Evolutionary conservation across 306 rosid genomes (phyloP).

Genomic region (Boehmeria nivea): DNA sequence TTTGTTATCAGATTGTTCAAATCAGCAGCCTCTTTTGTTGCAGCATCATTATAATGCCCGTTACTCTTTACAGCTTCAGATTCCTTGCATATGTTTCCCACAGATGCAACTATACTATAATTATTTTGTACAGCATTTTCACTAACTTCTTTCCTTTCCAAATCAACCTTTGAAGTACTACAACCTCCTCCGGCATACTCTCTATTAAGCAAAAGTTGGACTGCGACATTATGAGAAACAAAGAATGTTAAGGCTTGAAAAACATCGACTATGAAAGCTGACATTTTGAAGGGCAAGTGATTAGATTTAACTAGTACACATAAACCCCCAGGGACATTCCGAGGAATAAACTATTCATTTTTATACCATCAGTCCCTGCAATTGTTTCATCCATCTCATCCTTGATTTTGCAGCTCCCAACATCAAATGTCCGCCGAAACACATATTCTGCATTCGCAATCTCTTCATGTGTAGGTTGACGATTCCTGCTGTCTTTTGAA

Average conservation of each 20-base stretch:
- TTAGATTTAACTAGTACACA: background rate
- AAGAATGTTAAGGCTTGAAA: slow-evolving; percentile 28
- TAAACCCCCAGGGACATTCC: background rate
- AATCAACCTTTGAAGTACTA: slow-evolving; percentile 29
- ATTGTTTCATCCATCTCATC: slow-evolving; percentile 47
- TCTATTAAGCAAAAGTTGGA: slow-evolving; percentile 57
- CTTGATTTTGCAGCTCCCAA: slow-evolving; percentile 32
- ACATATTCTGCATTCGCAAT: slow-evolving; percentile 61
- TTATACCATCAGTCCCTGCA: slow-evolving; percentile 60
- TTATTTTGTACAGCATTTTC: slow-evolving; percentile 22
- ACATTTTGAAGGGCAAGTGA: background rate
- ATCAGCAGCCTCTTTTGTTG: slow-evolving; percentile 29
- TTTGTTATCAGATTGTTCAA: slow-evolving; percentile 17
- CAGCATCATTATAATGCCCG: slow-evolving; percentile 14
- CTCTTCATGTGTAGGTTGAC: slow-evolving; percentile 47
- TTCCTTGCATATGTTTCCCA: slow-evolving; percentile 20
- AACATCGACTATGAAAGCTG: slow-evolving; percentile 13
- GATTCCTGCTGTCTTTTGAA: slow-evolving; percentile 58
- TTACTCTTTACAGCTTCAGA: slow-evolving; percentile 19
- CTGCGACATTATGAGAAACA: slow-evolving; percentile 58
- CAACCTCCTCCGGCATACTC: slow-evolving; percentile 32
- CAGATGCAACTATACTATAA: slow-evolving; percentile 28
- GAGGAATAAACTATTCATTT: background rate
- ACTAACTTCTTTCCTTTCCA: slow-evolving; percentile 35
- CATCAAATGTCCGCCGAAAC: slow-evolving; percentile 76